Evolutionary conservation across 2,329 filamentous ascomycete genomes (phyloP).

Genomic region (Fusarium secorum): DNA sequence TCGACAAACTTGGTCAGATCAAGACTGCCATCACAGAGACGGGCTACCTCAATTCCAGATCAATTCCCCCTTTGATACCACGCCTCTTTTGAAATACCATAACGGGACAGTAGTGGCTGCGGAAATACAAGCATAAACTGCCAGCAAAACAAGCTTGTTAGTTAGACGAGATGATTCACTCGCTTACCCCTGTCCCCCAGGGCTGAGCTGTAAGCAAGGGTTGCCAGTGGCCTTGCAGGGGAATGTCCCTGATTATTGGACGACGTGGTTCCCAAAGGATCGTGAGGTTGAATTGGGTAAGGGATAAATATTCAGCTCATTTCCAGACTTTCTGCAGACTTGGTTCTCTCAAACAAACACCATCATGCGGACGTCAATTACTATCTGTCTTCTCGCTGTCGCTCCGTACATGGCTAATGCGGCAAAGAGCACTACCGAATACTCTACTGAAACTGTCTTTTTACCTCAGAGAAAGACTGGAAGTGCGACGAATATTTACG

Average conservation of each 20-base stretch:
- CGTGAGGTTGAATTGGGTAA: background rate
- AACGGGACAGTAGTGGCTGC: background rate
- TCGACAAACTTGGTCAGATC: background rate
- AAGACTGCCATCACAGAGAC: background rate
- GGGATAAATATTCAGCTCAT: background rate
- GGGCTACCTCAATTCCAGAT: background rate
- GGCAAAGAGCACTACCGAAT: conserved; percentile 9
- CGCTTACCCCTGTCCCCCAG: background rate
- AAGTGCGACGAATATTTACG: conserved; percentile 33
- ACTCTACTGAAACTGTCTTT: conserved; percentile 27
- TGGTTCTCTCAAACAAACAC: background rate
- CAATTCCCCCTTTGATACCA: background rate
- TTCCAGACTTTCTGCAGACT: background rate
- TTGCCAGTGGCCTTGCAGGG: background rate
- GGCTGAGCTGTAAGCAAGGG: background rate
- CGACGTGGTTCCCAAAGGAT: background rate
- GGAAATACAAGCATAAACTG: background rate
- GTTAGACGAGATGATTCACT: background rate
- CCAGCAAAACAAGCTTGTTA: background rate
- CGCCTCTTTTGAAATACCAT: background rate
- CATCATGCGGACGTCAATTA: background rate
- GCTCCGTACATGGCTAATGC: conserved; percentile 1
- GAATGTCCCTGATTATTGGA: background rate
- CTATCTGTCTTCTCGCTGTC: background rate
- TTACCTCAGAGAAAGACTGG: conserved; percentile 26